Evolutionary conservation across 805 yeast species (phyloP), one percentile per base, ranked within the genome.

Genomic region (Metschnikowia cubensis): DNA sequence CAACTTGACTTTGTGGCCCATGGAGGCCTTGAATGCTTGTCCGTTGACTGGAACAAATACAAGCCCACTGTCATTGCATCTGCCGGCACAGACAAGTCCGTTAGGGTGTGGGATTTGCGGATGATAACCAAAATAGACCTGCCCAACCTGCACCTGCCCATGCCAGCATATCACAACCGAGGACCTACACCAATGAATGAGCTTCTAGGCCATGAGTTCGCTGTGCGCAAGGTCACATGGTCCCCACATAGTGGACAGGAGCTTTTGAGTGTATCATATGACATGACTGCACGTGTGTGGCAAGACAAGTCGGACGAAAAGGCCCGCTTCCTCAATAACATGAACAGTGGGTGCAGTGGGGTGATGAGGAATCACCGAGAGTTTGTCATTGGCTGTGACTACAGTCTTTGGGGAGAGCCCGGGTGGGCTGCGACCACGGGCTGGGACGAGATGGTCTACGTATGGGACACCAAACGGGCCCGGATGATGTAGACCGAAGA

Each of bases 341-440:
- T 51, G 4, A 68, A 77, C 36, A 79, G 78, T 45, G 86, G 87
- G 0, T 73, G 84, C 35, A 68, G 75, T 35, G 80, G 80, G 6
- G 76, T 77, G 15, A 88, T 89, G 73, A 74, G 77, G 20, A 69
- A 68, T 47, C 98, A 94, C 69, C 77, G 82, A 29, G 99, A 92
- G 72, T 92, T 92, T 70, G 97, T 87, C 1, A 81, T 87, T 58
- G 97, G 95, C 15, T 86, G 91, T 55, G 98, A 94, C 70, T 94
- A 96, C 87, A 85, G 96, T 56, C 68, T 94, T 46, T 92, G 97
- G 97, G 99, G 98, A 2, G 84, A 83, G 58, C 95, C 94, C 1
- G 97, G 97, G 1, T 91, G 94, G 90, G 90, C 86, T 15, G 96
- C 94, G 8, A 84, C 96, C 14, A 85, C 91, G 0, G 97, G 96